These are phyloP conservation scores for Ajuga chamaepitys DNA, from an alignment of 257 asterid species.

Conservation along the genomic window DNA sequence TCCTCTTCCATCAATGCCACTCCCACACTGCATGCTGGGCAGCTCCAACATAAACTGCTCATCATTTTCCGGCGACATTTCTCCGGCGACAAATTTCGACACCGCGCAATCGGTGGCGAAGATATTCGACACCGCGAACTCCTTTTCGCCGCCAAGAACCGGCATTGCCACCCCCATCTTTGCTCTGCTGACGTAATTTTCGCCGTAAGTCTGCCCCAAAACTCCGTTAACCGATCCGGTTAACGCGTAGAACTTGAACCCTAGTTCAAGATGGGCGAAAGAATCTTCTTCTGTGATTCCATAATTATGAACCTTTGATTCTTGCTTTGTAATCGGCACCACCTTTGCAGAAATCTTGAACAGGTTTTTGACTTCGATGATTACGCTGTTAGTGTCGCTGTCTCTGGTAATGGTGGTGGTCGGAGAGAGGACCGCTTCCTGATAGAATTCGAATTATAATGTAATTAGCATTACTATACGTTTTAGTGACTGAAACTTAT, in stretches of 20 bases:
- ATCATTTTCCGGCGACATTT: neutral
- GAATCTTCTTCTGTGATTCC: slow-evolving; percentile 41
- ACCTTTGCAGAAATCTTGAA: slow-evolving; percentile 39
- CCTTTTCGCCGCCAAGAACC: slow-evolving; percentile 53
- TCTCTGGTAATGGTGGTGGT: slow-evolving; percentile 22
- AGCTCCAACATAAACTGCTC: slow-evolving; percentile 19
- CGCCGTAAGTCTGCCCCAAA: slow-evolving; percentile 62
- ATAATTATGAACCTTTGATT: slow-evolving; percentile 41
- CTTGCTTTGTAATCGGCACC: slow-evolving; percentile 41
- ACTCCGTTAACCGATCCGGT: slow-evolving; percentile 39
- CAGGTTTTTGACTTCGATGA: slow-evolving; percentile 25
- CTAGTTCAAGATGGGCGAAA: slow-evolving; percentile 64
- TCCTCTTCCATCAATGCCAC: slow-evolving; percentile 40
- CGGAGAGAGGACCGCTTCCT: neutral
- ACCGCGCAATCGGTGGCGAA: slow-evolving; percentile 41
- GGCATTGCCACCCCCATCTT: slow-evolving; percentile 50
- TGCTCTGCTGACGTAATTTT: slow-evolving; percentile 38
- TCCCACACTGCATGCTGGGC: slow-evolving; percentile 34
- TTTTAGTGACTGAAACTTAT: no score
- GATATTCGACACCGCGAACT: slow-evolving; percentile 30
- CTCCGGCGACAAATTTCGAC: slow-evolving; percentile 24
- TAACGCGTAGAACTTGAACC: slow-evolving; percentile 38
- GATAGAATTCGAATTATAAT: no score
- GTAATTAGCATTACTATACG: no score
- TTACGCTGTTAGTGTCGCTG: slow-evolving; percentile 27